These are phyloP conservation scores for Vicia faba DNA, from an alignment of 306 rosid species.

Conservation along the genomic window DNA sequence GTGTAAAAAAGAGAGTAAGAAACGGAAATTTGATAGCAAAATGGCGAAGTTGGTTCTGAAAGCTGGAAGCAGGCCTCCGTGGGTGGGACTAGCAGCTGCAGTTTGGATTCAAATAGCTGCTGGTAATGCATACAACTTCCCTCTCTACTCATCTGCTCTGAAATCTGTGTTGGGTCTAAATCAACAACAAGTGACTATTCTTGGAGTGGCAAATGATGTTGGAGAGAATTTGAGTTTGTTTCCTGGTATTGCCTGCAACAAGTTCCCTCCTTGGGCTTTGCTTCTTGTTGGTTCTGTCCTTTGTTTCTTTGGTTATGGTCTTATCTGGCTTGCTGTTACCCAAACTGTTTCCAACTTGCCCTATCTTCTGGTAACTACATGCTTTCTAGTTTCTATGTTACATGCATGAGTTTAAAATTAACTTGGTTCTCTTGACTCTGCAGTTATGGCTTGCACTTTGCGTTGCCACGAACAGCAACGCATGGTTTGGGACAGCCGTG, in stretches of 20 bases:
- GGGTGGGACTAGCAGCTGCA: constrained; percentile 93
- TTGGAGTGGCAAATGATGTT: constrained; percentile 81
- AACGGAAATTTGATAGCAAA: background rate
- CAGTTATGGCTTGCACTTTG: constrained; percentile 76
- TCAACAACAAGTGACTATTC: constrained; percentile 73
- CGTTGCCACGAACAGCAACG: constrained; percentile 63
- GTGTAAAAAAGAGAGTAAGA: background rate
- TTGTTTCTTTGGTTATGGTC: constrained; percentile 74
- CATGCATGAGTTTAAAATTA: too few species aligned
- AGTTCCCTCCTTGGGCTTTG: constrained; percentile 82
- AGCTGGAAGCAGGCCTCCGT: constrained; percentile 87
- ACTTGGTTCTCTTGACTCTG: constrained; percentile 29
- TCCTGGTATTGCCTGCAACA: constrained; percentile 80
- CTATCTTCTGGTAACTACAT: constrained; percentile 56
- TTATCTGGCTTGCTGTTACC: constrained; percentile 66
- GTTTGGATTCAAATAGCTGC: constrained; percentile 78
- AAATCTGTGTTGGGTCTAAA: constrained; percentile 70
- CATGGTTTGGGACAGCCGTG: constrained; percentile 82
- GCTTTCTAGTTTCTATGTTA: too few species aligned
- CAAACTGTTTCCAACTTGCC: constrained; percentile 59
- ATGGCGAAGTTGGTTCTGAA: constrained; percentile 58
- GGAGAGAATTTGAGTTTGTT: constrained; percentile 69
- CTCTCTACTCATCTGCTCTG: constrained; percentile 72
- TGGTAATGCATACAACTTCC: constrained; percentile 63
- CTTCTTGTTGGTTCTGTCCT: constrained; percentile 63